Base-by-base conservation (phyloP, 23 red algal genomes). In the Gracilaria caudata region DNA sequence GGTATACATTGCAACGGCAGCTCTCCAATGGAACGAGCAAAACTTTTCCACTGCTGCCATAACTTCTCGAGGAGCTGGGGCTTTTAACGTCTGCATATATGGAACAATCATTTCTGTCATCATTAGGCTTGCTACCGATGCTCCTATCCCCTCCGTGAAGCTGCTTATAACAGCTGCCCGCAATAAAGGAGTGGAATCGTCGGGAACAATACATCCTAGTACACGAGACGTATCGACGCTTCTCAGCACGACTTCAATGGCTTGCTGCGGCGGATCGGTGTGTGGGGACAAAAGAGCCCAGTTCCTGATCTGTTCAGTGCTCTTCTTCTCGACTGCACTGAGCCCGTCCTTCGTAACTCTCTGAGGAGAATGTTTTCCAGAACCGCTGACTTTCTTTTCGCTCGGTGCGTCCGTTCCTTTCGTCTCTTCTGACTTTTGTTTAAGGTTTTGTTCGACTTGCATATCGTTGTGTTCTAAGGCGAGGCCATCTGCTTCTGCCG, bases 21-120 rank as follows among this genome's bases (percentile, higher is more conserved):
- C 37, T 61, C 87, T 72, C 87, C 87, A 91, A 24, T 91, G 87
- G 20, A 37, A 41, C 43, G 32, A 43, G 6, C n/a, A 49, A 30
- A 91, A 91, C 59, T 53, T 53, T 4, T 82, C 87, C 14, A 91
- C 33, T 36, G 87, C 75, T 3, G 61, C 20, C 87, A 91, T 81
- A 23, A 82, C 23, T 47, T 91, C 87, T 44, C 87, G 75, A 57
- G 87, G 76, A 24, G 87, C 87, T 64, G 87, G 78, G 17, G 87
- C 51, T 61, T 57, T 72, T 29, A 91, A 58, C 3, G 19, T 49
- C 10, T 53, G 2, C 4, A 81, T 32, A 57, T 82, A 82, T 3
- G 87, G 87, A 4, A 91, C 20, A 41, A 91, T 64, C 4, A 45
- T 40, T 28, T 33, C 45, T 45, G 14, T 36, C 59, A 73, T 81